These are phyloP conservation scores for Xylaria polymorpha DNA, from an alignment of 2,329 filamentous ascomycete genomes.

Conservation along the genomic window DNA sequence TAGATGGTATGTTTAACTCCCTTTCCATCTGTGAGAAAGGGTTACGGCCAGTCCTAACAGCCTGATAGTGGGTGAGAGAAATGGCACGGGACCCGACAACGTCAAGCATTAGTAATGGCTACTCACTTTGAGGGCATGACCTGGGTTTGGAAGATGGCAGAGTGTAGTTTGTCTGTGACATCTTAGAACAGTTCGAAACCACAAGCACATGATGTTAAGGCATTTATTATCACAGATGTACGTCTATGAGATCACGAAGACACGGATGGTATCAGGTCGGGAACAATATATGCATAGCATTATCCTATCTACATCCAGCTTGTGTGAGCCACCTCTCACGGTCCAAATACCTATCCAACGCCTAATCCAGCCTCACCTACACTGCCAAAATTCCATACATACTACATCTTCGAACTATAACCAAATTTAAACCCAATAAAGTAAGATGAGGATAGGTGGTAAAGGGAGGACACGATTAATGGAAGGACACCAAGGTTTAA, in stretches of 20 bases:
- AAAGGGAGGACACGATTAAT: conserved; percentile 15
- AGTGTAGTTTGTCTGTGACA: not conserved
- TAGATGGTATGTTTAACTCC: conserved; percentile 70
- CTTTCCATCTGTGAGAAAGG: not conserved
- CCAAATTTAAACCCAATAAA: conserved; percentile 13
- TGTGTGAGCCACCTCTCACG: not conserved
- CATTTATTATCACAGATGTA: not conserved
- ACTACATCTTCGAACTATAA: conserved; percentile 22
- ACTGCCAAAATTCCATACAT: conserved; percentile 12
- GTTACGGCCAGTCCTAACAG: conserved; percentile 43
- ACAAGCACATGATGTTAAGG: not conserved
- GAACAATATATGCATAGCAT: conserved; percentile 21
- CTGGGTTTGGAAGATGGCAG: not conserved
- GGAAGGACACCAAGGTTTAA: not conserved
- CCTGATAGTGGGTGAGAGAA: conserved; percentile 66
- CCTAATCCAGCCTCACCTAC: conserved; percentile 17
- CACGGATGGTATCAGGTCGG: not conserved
- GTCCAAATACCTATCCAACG: conserved; percentile 6
- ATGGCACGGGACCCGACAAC: conserved; percentile 62
- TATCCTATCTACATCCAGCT: conserved; percentile 20
- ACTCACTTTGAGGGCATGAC: not conserved
- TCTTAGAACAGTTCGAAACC: not conserved
- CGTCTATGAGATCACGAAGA: not conserved
- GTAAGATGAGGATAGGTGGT: not conserved
- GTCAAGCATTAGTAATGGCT: conserved; percentile 49